Percentiles rank a stretch among this genome's conserved stretches.
These are phyloP conservation scores for Solanum hybrid DNA, from an alignment of 305 asterid genomes.

Conservation along the genomic window DNA sequence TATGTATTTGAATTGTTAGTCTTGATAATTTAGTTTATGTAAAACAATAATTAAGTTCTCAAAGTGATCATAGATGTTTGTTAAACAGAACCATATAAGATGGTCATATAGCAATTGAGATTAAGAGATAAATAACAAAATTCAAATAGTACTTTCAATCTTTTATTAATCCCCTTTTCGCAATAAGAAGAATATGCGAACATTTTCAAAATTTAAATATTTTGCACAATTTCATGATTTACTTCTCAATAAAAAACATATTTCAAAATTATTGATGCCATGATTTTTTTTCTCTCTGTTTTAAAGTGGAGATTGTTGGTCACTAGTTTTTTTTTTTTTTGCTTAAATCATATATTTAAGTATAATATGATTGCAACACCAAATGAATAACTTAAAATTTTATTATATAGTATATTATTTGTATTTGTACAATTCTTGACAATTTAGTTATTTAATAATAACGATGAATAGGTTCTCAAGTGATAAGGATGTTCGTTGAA, in stretches of 20 bases:
- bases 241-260: background rate
- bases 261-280: background rate
- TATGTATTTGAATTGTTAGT: background rate
- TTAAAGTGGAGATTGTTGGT: background rate
- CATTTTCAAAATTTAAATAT: background rate
- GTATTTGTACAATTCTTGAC: background rate
- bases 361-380: background rate
- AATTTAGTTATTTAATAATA: too few relatives aligned
- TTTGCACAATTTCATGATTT: background rate
- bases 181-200: background rate
- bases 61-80: background rate
- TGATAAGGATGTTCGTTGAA: background rate
- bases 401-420: background rate
- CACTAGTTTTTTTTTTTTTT: background rate
- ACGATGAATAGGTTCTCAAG: background rate
- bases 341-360: background rate
- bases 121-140: background rate
- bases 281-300: background rate
- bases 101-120: background rate
- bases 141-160: background rate
- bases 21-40: background rate
- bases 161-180: background rate
- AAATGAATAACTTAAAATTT: background rate
- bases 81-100: background rate
- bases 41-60: background rate